Evolutionary conservation across 495 filamentous ascomycete genomes (phyloP).

Genomic region (Cladorrhinum samala): DNA sequence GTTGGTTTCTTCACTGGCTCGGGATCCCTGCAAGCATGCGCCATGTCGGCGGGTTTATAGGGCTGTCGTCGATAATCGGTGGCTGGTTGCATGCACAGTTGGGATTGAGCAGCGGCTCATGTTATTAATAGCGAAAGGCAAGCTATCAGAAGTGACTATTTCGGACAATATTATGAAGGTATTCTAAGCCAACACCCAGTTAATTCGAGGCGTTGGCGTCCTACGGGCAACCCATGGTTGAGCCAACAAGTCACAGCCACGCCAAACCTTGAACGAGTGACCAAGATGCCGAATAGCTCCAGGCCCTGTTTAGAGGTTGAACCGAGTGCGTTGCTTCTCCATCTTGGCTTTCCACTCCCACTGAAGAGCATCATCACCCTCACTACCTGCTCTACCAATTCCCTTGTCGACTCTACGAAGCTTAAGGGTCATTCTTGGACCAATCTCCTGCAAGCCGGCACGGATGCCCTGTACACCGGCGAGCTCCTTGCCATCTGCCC

Average conservation of each 20-base stretch:
- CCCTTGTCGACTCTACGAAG: slow-evolving; percentile 87
- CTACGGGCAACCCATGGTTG: too few relatives aligned
- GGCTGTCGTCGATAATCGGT: background rate
- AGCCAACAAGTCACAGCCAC: background rate
- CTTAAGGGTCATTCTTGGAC: slow-evolving; percentile 78
- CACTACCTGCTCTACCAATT: slow-evolving; percentile 73
- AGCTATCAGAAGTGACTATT: too few relatives aligned
- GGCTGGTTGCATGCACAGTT: too few relatives aligned
- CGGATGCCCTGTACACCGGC: slow-evolving; percentile 75
- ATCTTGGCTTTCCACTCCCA: slow-evolving; percentile 93
- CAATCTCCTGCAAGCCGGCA: slow-evolving; percentile 78
- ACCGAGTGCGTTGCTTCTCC: slow-evolving; percentile 90
- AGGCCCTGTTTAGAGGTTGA: slow-evolving; percentile 71
- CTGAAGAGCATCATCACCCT: slow-evolving; percentile 56
- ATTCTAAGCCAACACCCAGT: too few relatives aligned
- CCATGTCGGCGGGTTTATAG: background rate
- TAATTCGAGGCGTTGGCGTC: too few relatives aligned
- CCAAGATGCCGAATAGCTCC: background rate
- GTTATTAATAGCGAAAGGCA: too few relatives aligned
- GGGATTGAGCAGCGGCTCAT: too few relatives aligned
- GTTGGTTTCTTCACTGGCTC: background rate
- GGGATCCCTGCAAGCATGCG: background rate
- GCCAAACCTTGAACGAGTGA: too few relatives aligned
- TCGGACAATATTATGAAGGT: too few relatives aligned
- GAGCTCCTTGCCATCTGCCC: slow-evolving; percentile 78